Base-by-base conservation (phyloP, 1,284 basidiomycete species). In the Fomitopsis betulina region DNA sequence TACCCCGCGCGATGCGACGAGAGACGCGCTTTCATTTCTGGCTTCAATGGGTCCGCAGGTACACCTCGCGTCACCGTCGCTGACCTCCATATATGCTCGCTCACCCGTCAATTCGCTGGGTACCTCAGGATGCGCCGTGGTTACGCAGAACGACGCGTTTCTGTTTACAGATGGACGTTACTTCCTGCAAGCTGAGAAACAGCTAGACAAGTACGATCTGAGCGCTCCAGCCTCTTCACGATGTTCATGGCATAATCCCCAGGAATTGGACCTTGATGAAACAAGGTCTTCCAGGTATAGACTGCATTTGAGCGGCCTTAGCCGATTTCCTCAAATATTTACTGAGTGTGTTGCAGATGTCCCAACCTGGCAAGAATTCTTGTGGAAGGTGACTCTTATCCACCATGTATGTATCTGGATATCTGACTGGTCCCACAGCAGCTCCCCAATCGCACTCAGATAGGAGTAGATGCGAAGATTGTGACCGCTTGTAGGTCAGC, bases 191-290 rank as follows among this genome's bases (percentile, higher is more conserved):
- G 96, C 96, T 0, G 86, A 82, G 59, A 85, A 96, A 67, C 91
- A 99, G 75, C 78, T 99, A 52, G 93, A 96, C 68, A 67, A 80
- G 83, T 92, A 69, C 73, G 82, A 17, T 58, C 35, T 27, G 21
- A 45, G 6, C 15, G 12, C 47, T 2, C 23, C 5, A 23, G 2
- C 2, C 0, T 37, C 9, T 5, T 9, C 7, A 45, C 33, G 13
- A 23, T 35, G 39, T 23, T 43, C 47, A 38, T 40, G 7, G 2
- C 6, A 19, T 51, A 6, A 19, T 21, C n/a, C 3, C 4, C 58
- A 90, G 86, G 54, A 94, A 96, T 63, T 98, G 96, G 96, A 90
- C 82, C 1, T 75, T 98, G 67, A 95, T 96, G 92, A 96, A 93
- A 72, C 86, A 91, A 66, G 96, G 94, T 5, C 70, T 93, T 32